These are phyloP conservation scores for Aureobasidium musti DNA, from an alignment of 2,329 filamentous ascomycete genomes.

Conservation along the genomic window DNA sequence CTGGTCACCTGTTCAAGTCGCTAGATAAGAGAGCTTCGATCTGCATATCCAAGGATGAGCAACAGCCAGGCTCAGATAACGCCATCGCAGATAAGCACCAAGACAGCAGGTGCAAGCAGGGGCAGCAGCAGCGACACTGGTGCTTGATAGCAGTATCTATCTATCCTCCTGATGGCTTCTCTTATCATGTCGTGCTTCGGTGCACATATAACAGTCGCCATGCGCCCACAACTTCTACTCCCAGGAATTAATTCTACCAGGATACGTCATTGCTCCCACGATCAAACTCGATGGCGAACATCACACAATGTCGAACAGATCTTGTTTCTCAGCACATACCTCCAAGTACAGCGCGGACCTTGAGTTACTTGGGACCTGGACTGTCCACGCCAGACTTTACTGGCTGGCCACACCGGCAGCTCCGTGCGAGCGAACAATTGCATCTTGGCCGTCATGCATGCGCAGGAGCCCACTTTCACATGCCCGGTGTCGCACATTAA, in stretches of 20 bases:
- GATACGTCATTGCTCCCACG: neutral
- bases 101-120: slow-evolving; percentile 13
- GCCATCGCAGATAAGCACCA: slow-evolving; percentile 21
- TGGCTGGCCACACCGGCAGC: neutral
- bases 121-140: neutral
- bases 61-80: slow-evolving; percentile 14
- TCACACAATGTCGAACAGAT: neutral
- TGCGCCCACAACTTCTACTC: neutral
- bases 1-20: neutral
- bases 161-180: neutral
- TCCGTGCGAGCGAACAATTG: slow-evolving; percentile 19
- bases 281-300: neutral
- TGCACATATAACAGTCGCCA: slow-evolving; percentile 1
- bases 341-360: neutral
- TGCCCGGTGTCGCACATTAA: slow-evolving; percentile 1
- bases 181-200: slow-evolving; percentile 15
- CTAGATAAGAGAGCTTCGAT: slow-evolving; percentile 2
- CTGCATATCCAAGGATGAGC: slow-evolving; percentile 16
- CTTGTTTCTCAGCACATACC: neutral
- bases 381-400: neutral
- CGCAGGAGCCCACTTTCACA: slow-evolving; percentile 17
- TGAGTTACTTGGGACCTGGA: neutral
- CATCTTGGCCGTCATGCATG: neutral
- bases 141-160: slow-evolving; percentile 12
- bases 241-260: neutral